Base-by-base conservation (phyloP, 352 stramenopile species). In the Blastocystis sp. region DNA sequence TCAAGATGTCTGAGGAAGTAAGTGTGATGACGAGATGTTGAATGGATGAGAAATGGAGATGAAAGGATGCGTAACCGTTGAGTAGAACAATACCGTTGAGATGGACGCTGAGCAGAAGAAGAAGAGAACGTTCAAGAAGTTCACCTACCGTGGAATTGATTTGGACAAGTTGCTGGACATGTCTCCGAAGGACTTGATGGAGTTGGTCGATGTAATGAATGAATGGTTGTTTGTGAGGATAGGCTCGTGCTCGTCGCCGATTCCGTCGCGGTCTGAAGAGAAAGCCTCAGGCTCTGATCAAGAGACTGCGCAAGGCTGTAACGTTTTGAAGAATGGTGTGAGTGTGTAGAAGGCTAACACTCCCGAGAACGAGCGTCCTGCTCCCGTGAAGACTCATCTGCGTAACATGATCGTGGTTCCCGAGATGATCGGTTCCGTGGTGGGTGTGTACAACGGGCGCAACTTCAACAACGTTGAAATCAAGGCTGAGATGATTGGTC, bases 201-300 rank as follows among this genome's bases (percentile, higher is more conserved):
- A 98, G 90, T 92, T 99, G 89, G 94, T 99, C 17, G 41, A 66
- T 60, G 59, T 84, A 84, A 2, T 84, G 11, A 69, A 48, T n/a
- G 34, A 23, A 38, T 17, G 28, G n/a, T 21, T 48, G 11, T 84
- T 62, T 65, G n/a, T 45, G 10, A 34, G 19, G 28, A 34, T 48
- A 84, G 74, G 92, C 94, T 45, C 95, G 97, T 89, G 28, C 28
- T 34, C 28, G 28, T 34, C 28, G 28, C 28, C 28, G 28, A 34
- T 34, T 34, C 28, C 28, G 28, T 34, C 28, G 28, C 28, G 28
- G 28, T 34, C 28, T 34, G 28, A 34, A 34, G 28, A 34, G 28
- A 90, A 99, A 99, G 94, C 96, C 95, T 81, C 98, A 98, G 95
- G 95, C 96, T 59, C 92, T 99, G 69, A 98, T 99, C 92, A 99